A percentile compares a stretch with the other conserved stretches of the same genome.
Evolutionary conservation across 108 stramenopile genomes (phyloP).

Genomic region (Schizochytrium sp.): DNA sequence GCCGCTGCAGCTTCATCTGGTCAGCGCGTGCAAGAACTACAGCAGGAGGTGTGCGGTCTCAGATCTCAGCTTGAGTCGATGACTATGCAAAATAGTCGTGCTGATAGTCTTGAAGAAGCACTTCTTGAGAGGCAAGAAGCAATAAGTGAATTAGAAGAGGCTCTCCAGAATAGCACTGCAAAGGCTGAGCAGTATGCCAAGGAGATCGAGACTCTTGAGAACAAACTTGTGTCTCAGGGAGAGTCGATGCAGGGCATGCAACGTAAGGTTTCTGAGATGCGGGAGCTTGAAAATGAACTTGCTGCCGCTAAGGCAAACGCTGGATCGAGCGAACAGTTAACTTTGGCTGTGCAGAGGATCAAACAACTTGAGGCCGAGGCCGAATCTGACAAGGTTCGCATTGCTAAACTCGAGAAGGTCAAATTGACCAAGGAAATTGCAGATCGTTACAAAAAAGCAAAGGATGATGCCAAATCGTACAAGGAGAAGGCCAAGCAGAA

Average conservation of each 20-base stretch:
- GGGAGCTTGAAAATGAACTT: neutral
- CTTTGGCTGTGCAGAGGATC: neutral
- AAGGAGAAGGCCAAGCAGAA: neutral
- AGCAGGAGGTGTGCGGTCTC: no score
- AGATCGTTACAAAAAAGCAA: neutral
- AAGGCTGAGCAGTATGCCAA: neutral
- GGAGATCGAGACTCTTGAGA: neutral
- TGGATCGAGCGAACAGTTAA: neutral
- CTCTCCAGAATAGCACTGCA: neutral
- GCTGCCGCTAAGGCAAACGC: neutral
- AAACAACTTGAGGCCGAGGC: neutral
- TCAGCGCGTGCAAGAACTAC: no score
- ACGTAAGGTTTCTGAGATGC: no score
- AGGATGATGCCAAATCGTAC: neutral
- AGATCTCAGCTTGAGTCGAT: no score
- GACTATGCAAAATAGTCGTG: neutral
- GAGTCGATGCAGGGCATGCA: no score
- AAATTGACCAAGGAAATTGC: neutral
- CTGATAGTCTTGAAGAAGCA: neutral
- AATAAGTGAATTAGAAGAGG: neutral
- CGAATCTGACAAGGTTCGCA: neutral
- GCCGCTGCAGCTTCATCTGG: no score
- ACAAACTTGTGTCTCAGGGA: neutral
- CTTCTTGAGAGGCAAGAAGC: neutral
- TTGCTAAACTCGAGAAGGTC: conserved; percentile 14